Conservation (phyloP, 2,329 filamentous ascomycete genomes). For the Boeremia lycopersici region DNA sequence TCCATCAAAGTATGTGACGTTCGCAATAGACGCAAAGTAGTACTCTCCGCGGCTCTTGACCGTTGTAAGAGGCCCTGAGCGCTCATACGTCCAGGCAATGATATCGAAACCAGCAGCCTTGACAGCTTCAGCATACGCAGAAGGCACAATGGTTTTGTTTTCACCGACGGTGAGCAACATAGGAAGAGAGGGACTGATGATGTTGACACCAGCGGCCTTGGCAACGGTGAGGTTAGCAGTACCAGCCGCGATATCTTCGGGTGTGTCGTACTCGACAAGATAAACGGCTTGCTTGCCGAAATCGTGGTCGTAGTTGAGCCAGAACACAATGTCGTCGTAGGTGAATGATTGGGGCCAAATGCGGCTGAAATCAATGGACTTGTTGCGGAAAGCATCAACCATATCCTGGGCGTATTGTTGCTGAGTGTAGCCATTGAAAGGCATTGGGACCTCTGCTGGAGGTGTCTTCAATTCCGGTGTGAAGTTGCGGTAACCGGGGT, state of each 20-base stretch:
- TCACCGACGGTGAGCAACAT: constrained; percentile 60
- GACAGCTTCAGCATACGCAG: constrained; percentile 64
- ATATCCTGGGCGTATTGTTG: constrained; percentile 67
- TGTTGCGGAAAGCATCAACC: constrained; percentile 47
- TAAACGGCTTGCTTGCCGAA: constrained; percentile 67
- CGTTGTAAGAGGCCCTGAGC: constrained; percentile 62
- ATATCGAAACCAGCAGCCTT: constrained; percentile 66
- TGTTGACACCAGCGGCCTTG: constrained; percentile 61
- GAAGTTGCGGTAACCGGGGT: constrained; percentile 62
- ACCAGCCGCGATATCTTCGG: constrained; percentile 55
- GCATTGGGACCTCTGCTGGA: constrained; percentile 64
- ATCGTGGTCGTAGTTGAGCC: constrained; percentile 65
- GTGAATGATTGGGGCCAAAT: constrained; percentile 66
- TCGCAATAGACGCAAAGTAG: constrained; percentile 54
- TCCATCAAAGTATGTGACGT: constrained; percentile 64
- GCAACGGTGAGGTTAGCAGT: constrained; percentile 61
- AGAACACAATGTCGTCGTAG: constrained; percentile 66
- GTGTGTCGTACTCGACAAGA: constrained; percentile 63
- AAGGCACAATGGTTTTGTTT: constrained; percentile 62
- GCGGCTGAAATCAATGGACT: constrained; percentile 43
- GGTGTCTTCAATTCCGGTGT: constrained; percentile 70
- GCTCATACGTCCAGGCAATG: constrained; percentile 70
- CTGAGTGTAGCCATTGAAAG: constrained; percentile 69
- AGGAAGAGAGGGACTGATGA: constrained; percentile 65
- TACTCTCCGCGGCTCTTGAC: constrained; percentile 39